Evolutionary conservation across 2,329 filamentous ascomycete species (phyloP).

Genomic region (Knoxdaviesia capensis): DNA sequence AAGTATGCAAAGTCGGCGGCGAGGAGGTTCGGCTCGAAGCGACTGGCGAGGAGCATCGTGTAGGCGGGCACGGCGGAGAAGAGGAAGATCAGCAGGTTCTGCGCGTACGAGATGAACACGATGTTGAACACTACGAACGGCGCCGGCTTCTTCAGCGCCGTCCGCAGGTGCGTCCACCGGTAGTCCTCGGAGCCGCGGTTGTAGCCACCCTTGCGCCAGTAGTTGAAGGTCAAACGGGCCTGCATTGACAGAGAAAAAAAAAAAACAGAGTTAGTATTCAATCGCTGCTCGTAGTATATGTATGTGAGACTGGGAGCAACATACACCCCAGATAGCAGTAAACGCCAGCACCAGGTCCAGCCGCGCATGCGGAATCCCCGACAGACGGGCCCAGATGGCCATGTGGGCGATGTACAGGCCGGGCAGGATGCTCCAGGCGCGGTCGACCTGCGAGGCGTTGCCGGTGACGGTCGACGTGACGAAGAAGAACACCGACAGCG

Average conservation of each 20-base stretch:
- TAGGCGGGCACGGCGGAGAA: conserved; percentile 66
- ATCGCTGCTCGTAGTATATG: not conserved
- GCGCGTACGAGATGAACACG: conserved; percentile 68
- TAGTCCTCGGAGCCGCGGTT: conserved; percentile 82
- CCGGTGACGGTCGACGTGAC: conserved; percentile 65
- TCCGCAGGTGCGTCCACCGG: conserved; percentile 37
- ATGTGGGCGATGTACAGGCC: conserved; percentile 76
- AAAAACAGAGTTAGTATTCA: conserved; percentile 1
- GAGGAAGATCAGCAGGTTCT: conserved; percentile 63
- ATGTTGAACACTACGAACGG: conserved; percentile 74
- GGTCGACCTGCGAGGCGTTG: conserved; percentile 95
- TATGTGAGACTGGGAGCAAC: conserved; percentile 9
- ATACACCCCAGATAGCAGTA: conserved; percentile 61
- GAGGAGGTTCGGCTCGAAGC: conserved; percentile 31
- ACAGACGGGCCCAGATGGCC: conserved; percentile 59
- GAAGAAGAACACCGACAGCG: conserved; percentile 52
- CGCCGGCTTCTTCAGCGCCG: conserved; percentile 14
- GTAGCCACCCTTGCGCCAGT: conserved; percentile 91
- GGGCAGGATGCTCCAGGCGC: conserved; percentile 78
- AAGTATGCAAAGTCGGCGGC: conserved; percentile 27
- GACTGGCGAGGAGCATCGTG: conserved; percentile 52
- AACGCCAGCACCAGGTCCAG: conserved; percentile 55
- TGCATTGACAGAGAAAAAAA: conserved; percentile 11
- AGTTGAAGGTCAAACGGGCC: conserved; percentile 81
- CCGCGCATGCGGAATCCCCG: conserved; percentile 47